Conservation (phyloP, 495 filamentous ascomycete genomes). For the Parathielavia appendiculata region DNA sequence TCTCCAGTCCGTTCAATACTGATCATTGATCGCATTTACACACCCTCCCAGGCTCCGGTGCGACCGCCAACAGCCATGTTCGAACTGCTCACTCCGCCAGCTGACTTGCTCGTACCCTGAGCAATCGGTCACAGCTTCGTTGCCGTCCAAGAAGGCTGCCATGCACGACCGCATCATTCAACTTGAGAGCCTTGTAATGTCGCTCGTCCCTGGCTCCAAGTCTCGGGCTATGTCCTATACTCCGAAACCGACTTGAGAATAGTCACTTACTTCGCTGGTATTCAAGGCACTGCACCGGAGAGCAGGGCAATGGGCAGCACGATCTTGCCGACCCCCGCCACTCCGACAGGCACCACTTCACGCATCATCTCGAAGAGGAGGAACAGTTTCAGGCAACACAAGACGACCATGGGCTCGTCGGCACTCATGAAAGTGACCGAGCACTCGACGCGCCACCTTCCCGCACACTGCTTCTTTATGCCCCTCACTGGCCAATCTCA, state of each 20-base stretch:
- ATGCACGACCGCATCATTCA: conserved; percentile 5
- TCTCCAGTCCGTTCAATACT: not conserved
- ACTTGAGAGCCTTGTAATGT: conserved; percentile 4
- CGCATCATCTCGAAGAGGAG: not conserved
- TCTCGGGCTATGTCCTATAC: not conserved
- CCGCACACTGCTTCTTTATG: not conserved
- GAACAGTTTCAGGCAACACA: not conserved
- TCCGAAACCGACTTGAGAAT: no score
- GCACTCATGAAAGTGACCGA: no score
- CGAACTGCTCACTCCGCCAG: not conserved
- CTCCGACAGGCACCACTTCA: no score
- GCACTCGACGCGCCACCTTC: not conserved
- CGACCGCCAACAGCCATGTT: conserved; percentile 6
- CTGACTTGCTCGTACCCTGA: conserved; percentile 1
- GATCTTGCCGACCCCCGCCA: not conserved
- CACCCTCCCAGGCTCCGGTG: not conserved
- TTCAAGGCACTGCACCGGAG: not conserved
- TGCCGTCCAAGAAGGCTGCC: not conserved
- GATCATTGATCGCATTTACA: not conserved
- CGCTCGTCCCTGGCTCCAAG: not conserved
- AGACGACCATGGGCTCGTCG: not conserved
- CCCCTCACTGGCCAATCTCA: not conserved
- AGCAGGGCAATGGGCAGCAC: not conserved
- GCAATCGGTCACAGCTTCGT: not conserved
- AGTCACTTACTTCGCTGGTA: no score